Percentiles rank a stretch among this genome's conserved stretches.
Evolutionary conservation across 2,329 filamentous ascomycete genomes (phyloP).

Genomic region (Colletotrichum scovillei): DNA sequence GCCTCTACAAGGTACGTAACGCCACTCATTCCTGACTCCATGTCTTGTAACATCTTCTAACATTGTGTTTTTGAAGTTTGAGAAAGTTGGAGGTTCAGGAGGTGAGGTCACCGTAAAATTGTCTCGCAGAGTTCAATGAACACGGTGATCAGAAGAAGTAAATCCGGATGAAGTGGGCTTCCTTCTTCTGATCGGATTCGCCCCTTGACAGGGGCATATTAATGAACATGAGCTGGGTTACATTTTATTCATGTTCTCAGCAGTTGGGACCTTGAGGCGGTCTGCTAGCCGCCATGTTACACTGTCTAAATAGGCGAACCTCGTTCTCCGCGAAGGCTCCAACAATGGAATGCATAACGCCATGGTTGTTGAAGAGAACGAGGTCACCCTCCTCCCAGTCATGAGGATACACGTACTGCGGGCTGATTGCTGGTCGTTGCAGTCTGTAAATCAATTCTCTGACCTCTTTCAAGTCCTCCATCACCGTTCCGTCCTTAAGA

Average conservation of each 20-base stretch:
- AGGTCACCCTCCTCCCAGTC: not conserved
- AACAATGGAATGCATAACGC: not conserved
- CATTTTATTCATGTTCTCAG: not conserved
- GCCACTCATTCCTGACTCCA: too few relatives aligned
- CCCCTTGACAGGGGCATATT: too few relatives aligned
- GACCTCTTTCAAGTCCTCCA: not conserved
- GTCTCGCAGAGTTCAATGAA: too few relatives aligned
- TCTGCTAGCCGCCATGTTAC: not conserved
- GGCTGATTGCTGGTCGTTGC: not conserved
- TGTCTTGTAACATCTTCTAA: too few relatives aligned
- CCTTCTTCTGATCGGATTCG: too few relatives aligned
- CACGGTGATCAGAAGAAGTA: too few relatives aligned
- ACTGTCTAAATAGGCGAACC: not conserved
- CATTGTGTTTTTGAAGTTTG: too few relatives aligned
- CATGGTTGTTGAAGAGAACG: not conserved
- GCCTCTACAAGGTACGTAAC: too few relatives aligned
- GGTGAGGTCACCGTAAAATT: too few relatives aligned
- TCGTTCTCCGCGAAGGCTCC: not conserved
- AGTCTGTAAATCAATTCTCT: not conserved
- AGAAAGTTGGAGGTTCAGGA: too few relatives aligned
- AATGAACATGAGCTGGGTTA: too few relatives aligned
- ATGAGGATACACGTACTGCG: not conserved
- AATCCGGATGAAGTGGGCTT: too few relatives aligned
- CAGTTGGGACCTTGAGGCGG: not conserved
- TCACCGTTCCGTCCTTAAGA: not conserved